Conservation (phyloP, 2,329 filamentous ascomycete species). For the Chaetothyriales sp. region DNA sequence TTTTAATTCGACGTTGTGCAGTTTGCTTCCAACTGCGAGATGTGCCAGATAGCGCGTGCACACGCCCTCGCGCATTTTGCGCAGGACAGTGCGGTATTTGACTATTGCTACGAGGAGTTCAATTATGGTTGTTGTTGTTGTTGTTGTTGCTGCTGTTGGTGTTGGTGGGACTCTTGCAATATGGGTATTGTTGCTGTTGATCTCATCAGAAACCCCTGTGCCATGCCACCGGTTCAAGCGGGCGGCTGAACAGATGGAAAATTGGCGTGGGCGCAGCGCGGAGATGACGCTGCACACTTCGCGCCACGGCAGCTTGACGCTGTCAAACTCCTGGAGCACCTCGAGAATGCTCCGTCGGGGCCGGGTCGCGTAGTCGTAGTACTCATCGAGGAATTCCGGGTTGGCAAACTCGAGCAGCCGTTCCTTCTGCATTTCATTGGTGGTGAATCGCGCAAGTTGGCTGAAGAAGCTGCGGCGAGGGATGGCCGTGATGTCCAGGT, state of each 20-base stretch:
- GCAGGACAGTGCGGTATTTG: conserved; percentile 77
- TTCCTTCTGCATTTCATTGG: conserved; percentile 57
- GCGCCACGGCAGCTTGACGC: conserved; percentile 64
- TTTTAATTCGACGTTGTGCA: conserved; percentile 37
- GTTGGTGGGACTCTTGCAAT: neutral
- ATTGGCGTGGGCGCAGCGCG: conserved; percentile 71
- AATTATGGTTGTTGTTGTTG: conserved; percentile 32
- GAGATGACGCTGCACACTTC: conserved; percentile 62
- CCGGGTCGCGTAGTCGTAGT: conserved; percentile 89
- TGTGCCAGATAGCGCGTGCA: conserved; percentile 73
- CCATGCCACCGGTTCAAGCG: conserved; percentile 23
- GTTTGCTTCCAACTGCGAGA: conserved; percentile 41
- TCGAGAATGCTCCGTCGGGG: conserved; percentile 83
- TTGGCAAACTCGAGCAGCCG: conserved; percentile 71
- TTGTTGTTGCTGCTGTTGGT: neutral
- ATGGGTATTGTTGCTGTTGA: neutral
- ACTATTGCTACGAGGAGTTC: conserved; percentile 76
- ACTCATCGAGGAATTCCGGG: conserved; percentile 68
- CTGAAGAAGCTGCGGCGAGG: conserved; percentile 78
- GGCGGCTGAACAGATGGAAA: conserved; percentile 74
- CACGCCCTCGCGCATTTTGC: conserved; percentile 68
- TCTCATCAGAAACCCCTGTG: conserved; percentile 4
- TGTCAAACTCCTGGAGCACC: conserved; percentile 77
- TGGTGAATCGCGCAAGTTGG: conserved; percentile 59
- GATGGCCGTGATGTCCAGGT: conserved; percentile 79